Evolutionary conservation across 331 rosid genomes (phyloP), one percentile per base, ranked within the genome.

Genomic region (Spiraea crenata): DNA sequence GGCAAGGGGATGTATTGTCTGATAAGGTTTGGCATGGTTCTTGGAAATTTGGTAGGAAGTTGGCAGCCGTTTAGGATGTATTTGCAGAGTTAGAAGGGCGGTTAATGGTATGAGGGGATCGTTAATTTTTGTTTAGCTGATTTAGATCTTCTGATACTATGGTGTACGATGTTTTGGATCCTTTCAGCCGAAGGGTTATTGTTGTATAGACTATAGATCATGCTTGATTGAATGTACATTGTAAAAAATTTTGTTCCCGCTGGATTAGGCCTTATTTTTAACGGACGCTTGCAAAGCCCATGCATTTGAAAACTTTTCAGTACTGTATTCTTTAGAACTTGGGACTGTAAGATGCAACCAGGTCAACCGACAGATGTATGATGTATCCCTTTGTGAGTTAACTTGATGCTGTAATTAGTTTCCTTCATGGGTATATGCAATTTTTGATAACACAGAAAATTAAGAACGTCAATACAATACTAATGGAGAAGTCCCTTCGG

Each of bases 151-250:
- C 62, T 80, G 60, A 38, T 56, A 64, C 51, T 58, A 70, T 79
- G 72, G 15, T 31, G 69, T 60, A 77, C 41, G 50, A 66, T 82
- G 77, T 68, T 74, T 74, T 81, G 79, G 70, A 58, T 67, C 51
- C 49, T 75, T 59, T 77, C 65, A n/a, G 25, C 3, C 7, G 2
- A 52, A n/a, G 57, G 57, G 78, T 67, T 65, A 74, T 60, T 77
- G 66, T 80, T 89, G 92, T 85, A 87, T 82, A 85, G 75, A 78
- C 74, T 85, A 87, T 82, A 85, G 75, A 78, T 75, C 56, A 77
- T 76, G 79, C 74, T 56, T 63, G 52, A 72, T 63, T 74, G 70
- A 73, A 51, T 41, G 46, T 79, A 46, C 57, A 77, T 42, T 79
- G 85, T 79, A 70, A 77, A 25, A 83, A 20, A 56, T 51, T 58